A percentile compares a stretch with the other conserved stretches of the same genome.
phyloP scores from a whole-genome alignment of 2,329 filamentous ascomycete species.

The Conoideocrella luteorostrata region DNA sequence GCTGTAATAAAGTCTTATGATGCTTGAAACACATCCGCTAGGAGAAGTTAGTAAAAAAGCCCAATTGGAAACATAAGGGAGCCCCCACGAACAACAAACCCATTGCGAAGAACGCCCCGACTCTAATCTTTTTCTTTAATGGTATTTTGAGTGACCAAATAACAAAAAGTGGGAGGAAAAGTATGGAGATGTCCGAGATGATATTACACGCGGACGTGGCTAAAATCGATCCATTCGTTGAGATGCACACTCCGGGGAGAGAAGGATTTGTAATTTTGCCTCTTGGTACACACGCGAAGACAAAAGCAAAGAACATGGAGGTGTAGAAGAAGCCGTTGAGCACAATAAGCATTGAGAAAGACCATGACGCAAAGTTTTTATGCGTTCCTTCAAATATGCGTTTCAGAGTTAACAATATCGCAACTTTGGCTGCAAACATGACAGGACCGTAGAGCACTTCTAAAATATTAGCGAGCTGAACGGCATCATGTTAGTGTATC shows the following conservation, averaged over 20 bases:
- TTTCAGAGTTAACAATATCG: not conserved
- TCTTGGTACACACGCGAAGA: not conserved
- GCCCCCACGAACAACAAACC: not conserved
- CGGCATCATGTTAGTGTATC: not conserved
- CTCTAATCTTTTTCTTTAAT: not conserved
- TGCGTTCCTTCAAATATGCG: not conserved
- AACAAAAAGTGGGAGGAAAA: not conserved
- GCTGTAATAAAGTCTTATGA: not conserved
- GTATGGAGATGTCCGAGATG: not conserved
- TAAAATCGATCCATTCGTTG: not conserved
- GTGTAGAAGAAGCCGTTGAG: not conserved
- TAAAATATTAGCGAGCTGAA: not conserved
- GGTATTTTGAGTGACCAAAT: not conserved
- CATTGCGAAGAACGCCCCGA: not conserved
- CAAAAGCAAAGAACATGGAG: not conserved
- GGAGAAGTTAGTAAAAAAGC: not conserved
- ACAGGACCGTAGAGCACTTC: not conserved
- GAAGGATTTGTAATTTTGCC: not conserved
- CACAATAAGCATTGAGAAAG: not conserved
- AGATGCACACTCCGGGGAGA: not conserved
- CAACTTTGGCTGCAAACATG: not conserved
- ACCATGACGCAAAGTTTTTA: not conserved
- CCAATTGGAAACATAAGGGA: not conserved
- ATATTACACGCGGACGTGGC: not conserved
- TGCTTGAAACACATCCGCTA: not conserved